These are phyloP conservation scores for Trichosporon inkin DNA, from an alignment of 1,284 basidiomycete genomes.

Conservation along the genomic window DNA sequence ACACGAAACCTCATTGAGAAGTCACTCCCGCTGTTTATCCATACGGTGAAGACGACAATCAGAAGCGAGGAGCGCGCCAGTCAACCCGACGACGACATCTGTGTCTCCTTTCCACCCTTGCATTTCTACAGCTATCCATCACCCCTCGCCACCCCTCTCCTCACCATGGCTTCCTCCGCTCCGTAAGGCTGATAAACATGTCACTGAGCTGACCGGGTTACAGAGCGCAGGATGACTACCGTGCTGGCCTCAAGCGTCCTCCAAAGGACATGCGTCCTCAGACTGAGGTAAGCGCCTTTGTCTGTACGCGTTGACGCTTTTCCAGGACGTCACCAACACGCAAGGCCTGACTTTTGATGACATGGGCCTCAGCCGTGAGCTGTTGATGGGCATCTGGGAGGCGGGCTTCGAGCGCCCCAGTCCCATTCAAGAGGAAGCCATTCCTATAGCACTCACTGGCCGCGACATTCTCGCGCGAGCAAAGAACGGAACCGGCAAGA, in stretches of 20 bases:
- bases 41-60: not conserved
- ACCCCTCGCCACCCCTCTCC: not conserved
- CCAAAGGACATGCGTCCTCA: conserved; percentile 87
- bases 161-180: conserved; percentile 49
- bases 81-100: not conserved
- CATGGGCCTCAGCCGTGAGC: conserved; percentile 70
- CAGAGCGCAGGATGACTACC: conserved; percentile 33
- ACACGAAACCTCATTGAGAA: not conserved
- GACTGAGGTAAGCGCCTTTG: conserved; percentile 60
- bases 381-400: conserved; percentile 91
- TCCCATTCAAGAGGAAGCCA: conserved; percentile 97
- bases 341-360: conserved; percentile 91
- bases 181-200: conserved; percentile 22
- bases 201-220: not conserved
- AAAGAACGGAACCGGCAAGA: conserved; percentile 58
- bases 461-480: conserved; percentile 75
- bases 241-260: conserved; percentile 65
- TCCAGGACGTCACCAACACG: conserved; percentile 77
- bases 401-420: conserved; percentile 95
- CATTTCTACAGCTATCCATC: not conserved
- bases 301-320: not conserved
- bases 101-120: not conserved
- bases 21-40: not conserved
- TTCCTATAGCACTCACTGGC: conserved; percentile 78
- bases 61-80: not conserved